Percentiles rank a stretch among this genome's conserved stretches.
Conservation (phyloP, 2,329 filamentous ascomycete species). For the Nigrospora oryzae region DNA sequence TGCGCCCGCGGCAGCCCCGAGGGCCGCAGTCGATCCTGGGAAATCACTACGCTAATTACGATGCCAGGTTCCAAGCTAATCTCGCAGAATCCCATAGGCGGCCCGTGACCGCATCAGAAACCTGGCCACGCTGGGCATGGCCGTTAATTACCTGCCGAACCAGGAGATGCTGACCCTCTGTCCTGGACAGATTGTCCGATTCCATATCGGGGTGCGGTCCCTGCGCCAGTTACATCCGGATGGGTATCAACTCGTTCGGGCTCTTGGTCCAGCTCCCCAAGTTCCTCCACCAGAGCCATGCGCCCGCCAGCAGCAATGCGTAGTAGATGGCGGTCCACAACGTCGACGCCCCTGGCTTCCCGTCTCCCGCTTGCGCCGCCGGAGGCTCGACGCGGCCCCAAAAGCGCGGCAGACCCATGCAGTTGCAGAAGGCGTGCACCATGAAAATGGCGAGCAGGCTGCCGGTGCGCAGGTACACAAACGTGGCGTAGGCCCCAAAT, state of each 20-base stretch:
- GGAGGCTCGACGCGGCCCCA: slow-evolving; percentile 65
- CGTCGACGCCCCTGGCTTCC: slow-evolving; percentile 25
- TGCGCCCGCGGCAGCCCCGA: too few species aligned
- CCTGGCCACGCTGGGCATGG: too few species aligned
- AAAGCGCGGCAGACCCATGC: slow-evolving; percentile 77
- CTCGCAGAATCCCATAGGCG: too few species aligned
- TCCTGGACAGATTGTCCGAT: too few species aligned
- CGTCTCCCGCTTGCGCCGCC: slow-evolving; percentile 11
- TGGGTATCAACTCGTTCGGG: slow-evolving; percentile 33
- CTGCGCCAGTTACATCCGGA: slow-evolving; percentile 12
- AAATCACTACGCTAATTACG: too few species aligned
- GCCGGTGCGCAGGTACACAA: slow-evolving; percentile 78
- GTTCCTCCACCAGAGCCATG: slow-evolving; percentile 59
- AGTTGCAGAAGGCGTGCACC: slow-evolving; percentile 87
- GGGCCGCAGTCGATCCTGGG: too few species aligned
- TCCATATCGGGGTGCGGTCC: too few species aligned
- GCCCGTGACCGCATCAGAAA: too few species aligned
- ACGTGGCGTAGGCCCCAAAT: slow-evolving; percentile 90
- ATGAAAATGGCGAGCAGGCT: slow-evolving; percentile 67
- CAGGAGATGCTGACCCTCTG: too few species aligned
- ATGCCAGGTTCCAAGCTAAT: background rate
- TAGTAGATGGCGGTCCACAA: slow-evolving; percentile 77
- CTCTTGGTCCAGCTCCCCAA: slow-evolving; percentile 68
- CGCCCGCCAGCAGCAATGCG: slow-evolving; percentile 61
- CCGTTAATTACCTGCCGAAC: too few species aligned